Base-by-base conservation (phyloP, 2,329 filamentous ascomycete species). In the Neonectria punicea region DNA sequence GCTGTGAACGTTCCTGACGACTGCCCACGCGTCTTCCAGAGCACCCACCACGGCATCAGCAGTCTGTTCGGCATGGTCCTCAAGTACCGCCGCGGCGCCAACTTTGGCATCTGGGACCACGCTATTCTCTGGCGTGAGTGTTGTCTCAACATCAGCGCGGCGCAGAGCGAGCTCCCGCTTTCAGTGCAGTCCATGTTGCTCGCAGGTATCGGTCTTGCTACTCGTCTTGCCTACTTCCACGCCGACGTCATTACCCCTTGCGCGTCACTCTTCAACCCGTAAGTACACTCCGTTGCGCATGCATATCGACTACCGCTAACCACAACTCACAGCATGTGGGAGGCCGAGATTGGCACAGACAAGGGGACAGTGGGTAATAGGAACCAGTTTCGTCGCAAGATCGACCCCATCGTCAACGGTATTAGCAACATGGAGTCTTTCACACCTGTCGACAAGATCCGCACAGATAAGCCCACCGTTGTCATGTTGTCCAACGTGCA, bases 401-500 rank as follows among this genome's bases (percentile, higher is more conserved):
- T 70, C 6, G 68, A 70, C 30, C 67, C 68, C 1, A 70, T 70
- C 25, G 67, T 70, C 47, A 70, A 70, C 20, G 68, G 68, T 4
- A 70, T 70, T 20, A 70, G 68, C 53, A 58, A 70, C 57, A 70
- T 70, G 58, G 62, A 57, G 5, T 32, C 60, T n/a, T 70, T 70
- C 51, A 69, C 47, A 1, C 67, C 68, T 22, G 67, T 58, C n/a
- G 68, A 70, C 3, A 69, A 67, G 43, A 56, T 70, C 5, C 67
- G 68, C 41, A 70, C 68, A 0, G 57, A 70, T 8, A 70, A 65
- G 18, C 67, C 68, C 3, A 70, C 68, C 0, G 67, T 70, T 6
- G 46, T 70, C 14, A 70, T 70, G 68, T 51, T 70, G 14, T 70
- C 68, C n/a, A 70, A 69, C 43, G 65, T 70, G 8, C 68, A 70